A percentile compares a stretch with the other conserved stretches of the same genome.
Conservation (phyloP, 169 alveolate genomes). For the Neospora caninum region DNA sequence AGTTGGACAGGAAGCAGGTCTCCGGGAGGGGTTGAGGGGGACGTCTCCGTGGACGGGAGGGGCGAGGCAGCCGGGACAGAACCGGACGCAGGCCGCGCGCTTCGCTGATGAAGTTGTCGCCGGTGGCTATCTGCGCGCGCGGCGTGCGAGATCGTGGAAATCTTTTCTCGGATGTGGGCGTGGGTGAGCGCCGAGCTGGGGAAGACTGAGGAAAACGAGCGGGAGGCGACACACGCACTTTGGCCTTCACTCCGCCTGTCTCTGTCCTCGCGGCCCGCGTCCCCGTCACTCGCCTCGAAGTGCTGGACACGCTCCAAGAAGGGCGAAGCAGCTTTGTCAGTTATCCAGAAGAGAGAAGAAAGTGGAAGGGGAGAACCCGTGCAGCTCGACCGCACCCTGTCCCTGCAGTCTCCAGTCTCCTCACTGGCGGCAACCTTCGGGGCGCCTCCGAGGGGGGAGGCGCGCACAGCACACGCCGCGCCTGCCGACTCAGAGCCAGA, state of each 20-base stretch:
- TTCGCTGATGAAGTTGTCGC: too few relatives aligned
- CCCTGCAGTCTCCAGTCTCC: too few relatives aligned
- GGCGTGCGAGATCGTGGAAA: too few relatives aligned
- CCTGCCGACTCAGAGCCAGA: not conserved
- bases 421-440: too few relatives aligned
- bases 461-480: not conserved
- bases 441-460: too few relatives aligned
- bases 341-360: not conserved
- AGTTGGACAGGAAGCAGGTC: not conserved
- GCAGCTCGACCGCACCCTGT: too few relatives aligned
- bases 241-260: not conserved
- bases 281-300: not conserved
- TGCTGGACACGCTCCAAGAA: not conserved
- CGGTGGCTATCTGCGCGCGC: too few relatives aligned
- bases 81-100: too few relatives aligned
- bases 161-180: not conserved
- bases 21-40: too few relatives aligned
- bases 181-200: not conserved
- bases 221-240: not conserved
- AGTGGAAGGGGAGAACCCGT: not conserved
- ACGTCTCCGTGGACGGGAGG: too few relatives aligned
- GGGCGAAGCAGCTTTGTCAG: not conserved
- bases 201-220: not conserved
- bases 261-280: not conserved
- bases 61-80: too few relatives aligned